Conservation (phyloP, 768 basidiomycete genomes). For the Lactifluus piperatus region DNA sequence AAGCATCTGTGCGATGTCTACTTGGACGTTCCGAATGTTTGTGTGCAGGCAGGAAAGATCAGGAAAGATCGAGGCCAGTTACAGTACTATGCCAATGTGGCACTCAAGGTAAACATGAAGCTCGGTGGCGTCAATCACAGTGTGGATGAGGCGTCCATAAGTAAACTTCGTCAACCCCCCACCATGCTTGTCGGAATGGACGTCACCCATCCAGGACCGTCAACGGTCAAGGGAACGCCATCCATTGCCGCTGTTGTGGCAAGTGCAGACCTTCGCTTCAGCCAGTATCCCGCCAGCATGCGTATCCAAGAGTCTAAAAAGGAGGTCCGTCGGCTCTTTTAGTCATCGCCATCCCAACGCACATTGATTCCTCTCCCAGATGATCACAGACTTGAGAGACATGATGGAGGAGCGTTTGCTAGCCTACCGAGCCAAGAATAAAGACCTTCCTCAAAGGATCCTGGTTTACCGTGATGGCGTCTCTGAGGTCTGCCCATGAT, state of each 20-base stretch:
- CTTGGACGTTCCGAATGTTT: slow-evolving; percentile 52
- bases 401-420: slow-evolving; percentile 44
- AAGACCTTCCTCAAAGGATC: slow-evolving; percentile 36
- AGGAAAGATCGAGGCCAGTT: slow-evolving; percentile 50
- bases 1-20: slow-evolving; percentile 45
- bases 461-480: slow-evolving; percentile 69
- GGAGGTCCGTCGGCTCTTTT: slow-evolving; percentile 41
- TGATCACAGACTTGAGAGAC: slow-evolving; percentile 39
- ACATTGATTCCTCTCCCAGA: slow-evolving; percentile 22
- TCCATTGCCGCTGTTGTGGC: slow-evolving; percentile 49
- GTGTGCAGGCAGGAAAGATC: slow-evolving; percentile 65
- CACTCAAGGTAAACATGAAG: slow-evolving; percentile 48
- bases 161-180: slow-evolving; percentile 32
- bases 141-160: slow-evolving; percentile 31
- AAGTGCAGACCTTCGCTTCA: slow-evolving; percentile 35
- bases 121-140: slow-evolving; percentile 45
- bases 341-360: neutral
- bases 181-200: slow-evolving; percentile 53
- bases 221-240: slow-evolving; percentile 49
- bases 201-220: slow-evolving; percentile 74
- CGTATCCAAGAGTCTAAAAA: slow-evolving; percentile 51
- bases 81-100: slow-evolving; percentile 49
- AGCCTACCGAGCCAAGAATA: slow-evolving; percentile 31
- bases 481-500: slow-evolving; percentile 46
- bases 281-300: slow-evolving; percentile 43